Base-by-base conservation (phyloP, 805 yeast genomes). In the Vanderwaltozyma verrucispora region DNA sequence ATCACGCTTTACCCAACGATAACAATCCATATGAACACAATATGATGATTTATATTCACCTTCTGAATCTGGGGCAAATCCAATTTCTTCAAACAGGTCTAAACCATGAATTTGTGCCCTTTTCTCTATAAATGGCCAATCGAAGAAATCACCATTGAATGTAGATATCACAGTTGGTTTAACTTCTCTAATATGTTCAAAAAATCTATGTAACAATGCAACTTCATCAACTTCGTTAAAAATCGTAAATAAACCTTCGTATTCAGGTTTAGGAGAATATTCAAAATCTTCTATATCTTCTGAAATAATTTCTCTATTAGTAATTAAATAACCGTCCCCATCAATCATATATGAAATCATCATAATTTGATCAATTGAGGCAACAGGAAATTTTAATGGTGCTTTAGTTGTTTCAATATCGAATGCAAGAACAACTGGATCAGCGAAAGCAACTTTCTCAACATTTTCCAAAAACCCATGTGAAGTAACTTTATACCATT, bases 331-430 rank as follows among this genome's bases (percentile, higher is more conserved):
- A 28, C 99, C 99, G 49, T 85, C 94, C 10, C 97, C 98, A 56
- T 92, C 98, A 43, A 92, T 88, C 98, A 94, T 94, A 57, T 92
- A 92, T 2, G 98, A 94, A 35, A 92, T 92, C 98, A 94, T 94
- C 96, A 92, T 92, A 29, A 92, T 74, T 59, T 85, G 94, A 62
- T 92, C 99, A 5, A 82, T 70, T 10, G 80, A 68, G 5, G 96
- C 73, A 51, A 86, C 98, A 0, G 99, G 99, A 48, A 92, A 92
- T 56, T 92, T 94, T 42, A 92, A 69, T 2, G 97, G 97, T 11
- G 94, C 86, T 56, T 92, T 92, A 12, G 96, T 86, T 1, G 99
- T 92, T 67, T 92, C 99, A 38, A 92, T 92, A 71, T 92, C 99
- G 56, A 85, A 92, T 0, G 98, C 98, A 53, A 92, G 59, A 1